Evolutionary conservation across 1,139 yeast species (phyloP).

Genomic region (Saccharomycopsis phalli): DNA sequence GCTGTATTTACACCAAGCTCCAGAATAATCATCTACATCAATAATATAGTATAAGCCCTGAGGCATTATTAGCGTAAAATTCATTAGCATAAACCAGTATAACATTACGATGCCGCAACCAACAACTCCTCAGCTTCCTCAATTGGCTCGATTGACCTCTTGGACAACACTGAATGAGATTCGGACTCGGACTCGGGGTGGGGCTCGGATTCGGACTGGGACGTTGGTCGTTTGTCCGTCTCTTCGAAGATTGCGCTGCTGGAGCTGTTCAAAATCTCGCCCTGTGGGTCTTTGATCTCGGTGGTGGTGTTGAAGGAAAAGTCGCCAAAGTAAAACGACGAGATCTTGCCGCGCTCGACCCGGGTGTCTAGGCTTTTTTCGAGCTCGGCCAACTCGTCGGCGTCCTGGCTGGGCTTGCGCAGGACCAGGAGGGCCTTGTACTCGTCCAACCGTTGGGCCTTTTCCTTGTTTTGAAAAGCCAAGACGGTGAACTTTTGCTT

Average conservation of each 20-base stretch:
- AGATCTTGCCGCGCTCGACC: neutral
- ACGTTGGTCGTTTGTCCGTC: neutral
- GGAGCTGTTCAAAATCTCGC: conserved; percentile 7
- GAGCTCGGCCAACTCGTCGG: conserved; percentile 1
- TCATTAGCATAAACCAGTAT: too few species aligned
- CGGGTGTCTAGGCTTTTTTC: neutral
- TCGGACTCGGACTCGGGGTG: conserved; percentile 11
- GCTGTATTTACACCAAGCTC: too few species aligned
- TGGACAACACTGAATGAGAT: neutral
- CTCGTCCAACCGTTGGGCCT: neutral
- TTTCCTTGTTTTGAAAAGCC: conserved; percentile 15
- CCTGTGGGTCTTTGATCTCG: conserved; percentile 1
- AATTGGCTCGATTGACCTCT: too few species aligned
- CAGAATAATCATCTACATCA: too few species aligned
- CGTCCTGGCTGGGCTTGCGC: neutral
- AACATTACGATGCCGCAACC: too few species aligned
- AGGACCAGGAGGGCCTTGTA: neutral
- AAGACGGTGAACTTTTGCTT: conserved; percentile 18
- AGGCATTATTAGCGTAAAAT: too few species aligned
- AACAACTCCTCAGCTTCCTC: too few species aligned
- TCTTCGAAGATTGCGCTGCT: conserved; percentile 11
- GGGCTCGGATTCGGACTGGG: conserved; percentile 5
- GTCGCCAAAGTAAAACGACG: conserved; percentile 3
- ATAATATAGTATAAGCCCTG: too few species aligned
- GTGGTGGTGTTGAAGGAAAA: conserved; percentile 10